A percentile compares a stretch with the other conserved stretches of the same genome.
phyloP scores from a whole-genome alignment of 257 asterid genomes.

The Solanum bulbocastanum region DNA sequence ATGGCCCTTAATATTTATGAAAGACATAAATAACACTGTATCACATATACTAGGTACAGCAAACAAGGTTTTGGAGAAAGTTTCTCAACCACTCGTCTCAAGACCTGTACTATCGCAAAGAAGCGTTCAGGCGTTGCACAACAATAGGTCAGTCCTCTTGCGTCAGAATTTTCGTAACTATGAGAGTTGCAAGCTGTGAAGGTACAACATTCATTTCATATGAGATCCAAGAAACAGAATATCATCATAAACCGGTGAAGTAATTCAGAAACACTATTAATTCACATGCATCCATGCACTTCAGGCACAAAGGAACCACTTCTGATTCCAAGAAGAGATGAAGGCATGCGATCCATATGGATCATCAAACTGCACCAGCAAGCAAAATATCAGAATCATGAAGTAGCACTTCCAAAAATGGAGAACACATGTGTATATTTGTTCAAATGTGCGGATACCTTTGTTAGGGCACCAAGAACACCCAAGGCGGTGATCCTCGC shows the following conservation, averaged over 20 bases:
- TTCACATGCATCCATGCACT: background rate
- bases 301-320: background rate
- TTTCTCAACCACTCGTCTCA: background rate
- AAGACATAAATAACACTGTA: background rate
- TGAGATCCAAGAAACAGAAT: background rate
- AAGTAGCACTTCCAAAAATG: too few relatives aligned
- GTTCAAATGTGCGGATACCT: too few relatives aligned
- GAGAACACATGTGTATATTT: too few relatives aligned
- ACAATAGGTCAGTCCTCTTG: background rate
- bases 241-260: background rate
- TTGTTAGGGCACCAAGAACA: too few relatives aligned
- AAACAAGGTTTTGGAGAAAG: background rate
- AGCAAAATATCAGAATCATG: too few relatives aligned
- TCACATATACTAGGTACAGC: background rate
- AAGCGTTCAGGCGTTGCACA: background rate
- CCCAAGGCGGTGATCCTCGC: too few relatives aligned
- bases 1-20: background rate
- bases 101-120: background rate
- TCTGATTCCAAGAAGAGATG: conserved; percentile 1
- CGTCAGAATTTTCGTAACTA: background rate
- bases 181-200: background rate
- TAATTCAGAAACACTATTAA: background rate
- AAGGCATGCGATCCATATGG: background rate
- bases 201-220: background rate
- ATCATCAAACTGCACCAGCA: conserved; percentile 1